phyloP scores from a whole-genome alignment of 164 flowering plant genomes.

The Vitis vinifera region ASM3070453v1 NC_081814.1:19634501-19635000 shows the following conservation, averaged over 20 bases:
- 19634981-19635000: conserved; percentile 17
- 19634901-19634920: background rate
- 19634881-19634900: conserved; percentile 23
- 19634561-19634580: too few species aligned
- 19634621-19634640: background rate
- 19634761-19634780: conserved; percentile 18
- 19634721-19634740: conserved; percentile 12
- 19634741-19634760: conserved; percentile 14
- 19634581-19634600: too few species aligned
- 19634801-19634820: conserved; percentile 7
- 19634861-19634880: conserved; percentile 18
- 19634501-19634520: too few species aligned
- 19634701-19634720: conserved; percentile 23
- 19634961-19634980: conserved; percentile 23
- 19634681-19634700: conserved; percentile 72
- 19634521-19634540: too few species aligned
- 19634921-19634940: conserved; percentile 17
- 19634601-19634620: too few species aligned
- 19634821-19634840: conserved; percentile 22
- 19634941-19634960: conserved; percentile 32
- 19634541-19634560: too few species aligned
- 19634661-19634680: conserved; percentile 57
- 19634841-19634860: conserved; percentile 7
- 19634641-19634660: conserved; percentile 63
- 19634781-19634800: conserved; percentile 6